These are phyloP conservation scores for Dorcoceras hygrometricum DNA, from an alignment of 257 asterid species.

Conservation along the genomic window DNA sequence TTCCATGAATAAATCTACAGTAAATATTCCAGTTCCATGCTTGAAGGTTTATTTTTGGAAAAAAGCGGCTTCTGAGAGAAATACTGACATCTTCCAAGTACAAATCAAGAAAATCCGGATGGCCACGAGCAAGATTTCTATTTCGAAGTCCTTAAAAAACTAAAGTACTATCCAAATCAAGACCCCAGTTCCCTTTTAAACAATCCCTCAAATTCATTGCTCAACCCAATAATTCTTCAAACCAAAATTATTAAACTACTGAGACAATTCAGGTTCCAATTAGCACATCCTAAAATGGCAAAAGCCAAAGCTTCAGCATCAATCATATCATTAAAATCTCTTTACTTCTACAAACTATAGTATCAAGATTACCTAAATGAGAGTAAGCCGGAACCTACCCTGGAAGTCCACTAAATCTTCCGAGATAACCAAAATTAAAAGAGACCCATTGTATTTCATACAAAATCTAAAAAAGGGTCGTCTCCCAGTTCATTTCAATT, in stretches of 20 bases:
- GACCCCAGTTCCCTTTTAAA: background rate
- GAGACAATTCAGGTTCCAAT: background rate
- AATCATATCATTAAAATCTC: background rate
- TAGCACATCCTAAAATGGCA: background rate
- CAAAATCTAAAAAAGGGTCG: conserved; percentile 21
- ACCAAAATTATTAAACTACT: conserved; percentile 1
- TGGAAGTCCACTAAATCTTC: conserved; percentile 11
- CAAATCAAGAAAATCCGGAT: background rate
- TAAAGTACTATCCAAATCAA: background rate
- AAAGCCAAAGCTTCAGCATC: background rate
- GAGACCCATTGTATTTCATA: conserved; percentile 27
- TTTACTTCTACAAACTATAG: background rate
- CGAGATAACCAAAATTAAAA: conserved; percentile 35
- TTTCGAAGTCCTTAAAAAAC: background rate
- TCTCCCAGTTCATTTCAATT: background rate
- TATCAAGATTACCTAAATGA: conserved; percentile 21
- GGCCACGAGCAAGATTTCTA: background rate
- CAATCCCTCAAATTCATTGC: background rate
- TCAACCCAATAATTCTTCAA: background rate
- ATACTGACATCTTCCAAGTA: background rate
- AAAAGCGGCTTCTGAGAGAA: background rate
- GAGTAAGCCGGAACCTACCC: conserved; percentile 15
- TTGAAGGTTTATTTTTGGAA: conserved; percentile 9
- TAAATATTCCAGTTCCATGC: background rate
- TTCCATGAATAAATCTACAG: background rate